Evolutionary conservation across 768 basidiomycete species (phyloP).

Genomic region (Pleurotus citrinopileatus): DNA sequence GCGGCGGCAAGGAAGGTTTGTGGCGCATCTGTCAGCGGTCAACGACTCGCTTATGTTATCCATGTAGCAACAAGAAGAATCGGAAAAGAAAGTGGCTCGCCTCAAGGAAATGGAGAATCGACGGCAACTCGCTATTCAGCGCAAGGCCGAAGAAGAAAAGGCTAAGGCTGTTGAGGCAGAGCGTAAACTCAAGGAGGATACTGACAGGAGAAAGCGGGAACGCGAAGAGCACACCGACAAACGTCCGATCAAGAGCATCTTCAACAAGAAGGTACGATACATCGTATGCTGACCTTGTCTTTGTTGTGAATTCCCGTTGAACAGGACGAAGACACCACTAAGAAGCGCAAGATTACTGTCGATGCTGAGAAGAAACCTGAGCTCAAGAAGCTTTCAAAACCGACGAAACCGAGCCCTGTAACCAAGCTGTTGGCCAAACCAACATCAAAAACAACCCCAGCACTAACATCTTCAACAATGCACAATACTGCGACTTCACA

Average conservation of each 20-base stretch:
- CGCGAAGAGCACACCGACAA: conserved; percentile 77
- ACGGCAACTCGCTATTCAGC: conserved; percentile 65
- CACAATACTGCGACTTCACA: conserved; percentile 37
- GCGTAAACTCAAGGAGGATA: conserved; percentile 67
- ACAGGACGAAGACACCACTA: conserved; percentile 67
- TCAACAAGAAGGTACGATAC: conserved; percentile 52
- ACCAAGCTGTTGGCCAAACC: conserved; percentile 48
- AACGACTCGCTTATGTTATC: conserved; percentile 11
- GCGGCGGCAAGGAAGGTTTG: conserved; percentile 87
- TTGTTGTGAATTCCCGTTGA: conserved; percentile 11
- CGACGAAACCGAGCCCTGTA: conserved; percentile 9
- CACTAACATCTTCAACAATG: conserved; percentile 33
- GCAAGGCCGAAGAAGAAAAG: conserved; percentile 80
- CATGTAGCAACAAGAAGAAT: conserved; percentile 82
- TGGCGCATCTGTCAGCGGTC: conserved; percentile 5
- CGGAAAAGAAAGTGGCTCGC: conserved; percentile 72
- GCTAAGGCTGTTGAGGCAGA: conserved; percentile 62
- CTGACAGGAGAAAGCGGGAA: conserved; percentile 78
- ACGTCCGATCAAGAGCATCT: conserved; percentile 47
- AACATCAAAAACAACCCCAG: conserved; percentile 33
- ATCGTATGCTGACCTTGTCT: conserved; percentile 3
- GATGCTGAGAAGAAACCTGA: conserved; percentile 58
- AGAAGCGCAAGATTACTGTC: conserved; percentile 63
- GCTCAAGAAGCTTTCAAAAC: conserved; percentile 45
- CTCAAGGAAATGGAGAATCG: conserved; percentile 82